Percentiles rank a stretch among this genome's conserved stretches.
Evolutionary conservation across 345 rosid species (phyloP).

Genomic region (Passiflora organensis): DNA sequence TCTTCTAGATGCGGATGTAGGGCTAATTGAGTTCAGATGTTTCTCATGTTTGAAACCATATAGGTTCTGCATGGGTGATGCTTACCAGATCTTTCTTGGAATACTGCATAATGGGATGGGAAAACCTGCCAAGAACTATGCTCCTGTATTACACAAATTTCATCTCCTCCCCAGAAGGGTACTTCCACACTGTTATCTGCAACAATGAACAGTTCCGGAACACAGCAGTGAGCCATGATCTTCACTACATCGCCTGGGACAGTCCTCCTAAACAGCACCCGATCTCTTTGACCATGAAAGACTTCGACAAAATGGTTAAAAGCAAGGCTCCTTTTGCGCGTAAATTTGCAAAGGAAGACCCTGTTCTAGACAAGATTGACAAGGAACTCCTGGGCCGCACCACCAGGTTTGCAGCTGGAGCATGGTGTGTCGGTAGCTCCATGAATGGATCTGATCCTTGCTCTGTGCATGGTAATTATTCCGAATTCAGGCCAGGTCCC

Average conservation of each 20-base stretch:
- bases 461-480: slow-evolving; percentile 48
- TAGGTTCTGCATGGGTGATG: slow-evolving; percentile 93
- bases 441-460: slow-evolving; percentile 59
- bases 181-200: slow-evolving; percentile 88
- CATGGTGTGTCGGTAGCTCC: slow-evolving; percentile 74
- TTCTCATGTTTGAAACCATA: not conserved
- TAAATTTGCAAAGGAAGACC: slow-evolving; percentile 73
- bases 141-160: slow-evolving; percentile 85
- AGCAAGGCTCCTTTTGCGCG: slow-evolving; percentile 88
- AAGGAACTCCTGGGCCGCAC: slow-evolving; percentile 63
- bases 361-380: slow-evolving; percentile 74
- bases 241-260: slow-evolving; percentile 97
- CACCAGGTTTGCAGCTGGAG: slow-evolving; percentile 59
- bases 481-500: slow-evolving; percentile 67
- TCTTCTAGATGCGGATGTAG: too few relatives aligned
- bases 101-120: slow-evolving; percentile 91
- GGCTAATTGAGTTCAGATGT: not conserved
- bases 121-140: slow-evolving; percentile 72
- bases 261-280: slow-evolving; percentile 95
- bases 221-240: slow-evolving; percentile 73
- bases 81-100: slow-evolving; percentile 64
- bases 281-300: slow-evolving; percentile 49
- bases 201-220: slow-evolving; percentile 51
- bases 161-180: slow-evolving; percentile 93
- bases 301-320: slow-evolving; percentile 70